Conservation (phyloP, 2,329 filamentous ascomycete species). For the Microcyclospora tardicrescens region DNA sequence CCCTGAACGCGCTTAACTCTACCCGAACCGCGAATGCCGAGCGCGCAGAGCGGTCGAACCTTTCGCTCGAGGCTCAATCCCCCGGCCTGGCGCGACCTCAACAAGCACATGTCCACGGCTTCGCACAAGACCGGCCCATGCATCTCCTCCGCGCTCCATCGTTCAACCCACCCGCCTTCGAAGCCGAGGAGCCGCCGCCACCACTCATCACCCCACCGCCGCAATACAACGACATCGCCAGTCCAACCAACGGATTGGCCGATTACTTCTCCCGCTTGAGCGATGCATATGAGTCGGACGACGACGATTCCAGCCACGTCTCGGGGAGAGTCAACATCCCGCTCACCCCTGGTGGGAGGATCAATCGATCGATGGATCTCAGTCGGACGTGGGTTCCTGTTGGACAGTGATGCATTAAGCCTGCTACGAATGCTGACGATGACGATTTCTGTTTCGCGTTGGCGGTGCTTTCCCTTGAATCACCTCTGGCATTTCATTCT, state of each 20-base stretch:
- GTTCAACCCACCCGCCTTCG: slow-evolving; percentile 77
- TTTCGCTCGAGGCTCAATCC: slow-evolving; percentile 6
- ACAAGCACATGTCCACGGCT: slow-evolving; percentile 30
- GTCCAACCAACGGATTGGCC: slow-evolving; percentile 55
- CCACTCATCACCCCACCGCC: slow-evolving; percentile 70
- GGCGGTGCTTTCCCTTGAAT: too few relatives aligned
- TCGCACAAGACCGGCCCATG: slow-evolving; percentile 50
- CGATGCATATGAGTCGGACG: slow-evolving; percentile 50
- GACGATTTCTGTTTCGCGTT: not conserved
- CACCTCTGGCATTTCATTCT: too few relatives aligned
- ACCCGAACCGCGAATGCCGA: slow-evolving; percentile 6
- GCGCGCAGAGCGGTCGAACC: slow-evolving; percentile 12
- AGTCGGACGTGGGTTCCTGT: slow-evolving; percentile 36
- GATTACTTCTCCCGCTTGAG: slow-evolving; percentile 80
- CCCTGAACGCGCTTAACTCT: slow-evolving; percentile 43
- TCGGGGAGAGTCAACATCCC: slow-evolving; percentile 41
- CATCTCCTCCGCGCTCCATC: slow-evolving; percentile 73
- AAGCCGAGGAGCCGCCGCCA: slow-evolving; percentile 65
- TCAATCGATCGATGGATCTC: slow-evolving; percentile 52
- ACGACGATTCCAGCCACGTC: slow-evolving; percentile 22
- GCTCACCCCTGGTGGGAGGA: slow-evolving; percentile 48
- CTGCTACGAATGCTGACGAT: not conserved
- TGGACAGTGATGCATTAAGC: slow-evolving; percentile 3
- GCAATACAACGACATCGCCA: slow-evolving; percentile 68
- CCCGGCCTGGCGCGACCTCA: slow-evolving; percentile 39